Percentiles rank a stretch among this genome's conserved stretches.
Evolutionary conservation across 345 rosid species (phyloP).

Genomic region (Linum trigynum): DNA sequence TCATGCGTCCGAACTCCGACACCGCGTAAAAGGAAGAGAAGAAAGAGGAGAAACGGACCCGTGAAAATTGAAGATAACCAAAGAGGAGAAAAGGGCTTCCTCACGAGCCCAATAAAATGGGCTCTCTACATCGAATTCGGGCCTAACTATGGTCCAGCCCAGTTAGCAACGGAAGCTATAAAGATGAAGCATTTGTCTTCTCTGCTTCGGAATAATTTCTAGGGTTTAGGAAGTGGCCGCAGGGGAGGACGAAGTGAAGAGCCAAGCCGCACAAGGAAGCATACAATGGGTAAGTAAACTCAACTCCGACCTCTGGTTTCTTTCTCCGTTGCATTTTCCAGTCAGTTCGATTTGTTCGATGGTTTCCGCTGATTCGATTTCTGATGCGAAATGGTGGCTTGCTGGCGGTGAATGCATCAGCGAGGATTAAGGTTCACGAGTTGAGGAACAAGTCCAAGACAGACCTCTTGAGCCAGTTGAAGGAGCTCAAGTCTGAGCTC

Average conservation of each 20-base stretch:
- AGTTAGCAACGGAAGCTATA: not conserved
- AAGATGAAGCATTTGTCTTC: not conserved
- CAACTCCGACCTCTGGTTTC: not conserved
- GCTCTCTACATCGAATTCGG: not conserved
- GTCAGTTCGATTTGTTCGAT: no score
- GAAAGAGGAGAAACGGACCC: no score
- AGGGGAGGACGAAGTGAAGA: not conserved
- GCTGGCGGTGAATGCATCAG: not conserved
- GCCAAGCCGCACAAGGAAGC: not conserved
- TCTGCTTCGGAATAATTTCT: not conserved
- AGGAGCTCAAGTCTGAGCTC: constrained; percentile 9
- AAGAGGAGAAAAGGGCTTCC: not conserved
- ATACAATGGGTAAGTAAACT: not conserved
- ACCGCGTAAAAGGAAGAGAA: no score
- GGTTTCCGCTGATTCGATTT: not conserved
- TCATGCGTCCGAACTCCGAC: not conserved
- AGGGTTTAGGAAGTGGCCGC: not conserved
- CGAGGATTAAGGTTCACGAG: constrained; percentile 10
- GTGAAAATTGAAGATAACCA: no score
- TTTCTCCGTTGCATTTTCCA: not conserved
- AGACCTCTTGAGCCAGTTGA: constrained; percentile 6
- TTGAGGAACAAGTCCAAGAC: constrained; percentile 8
- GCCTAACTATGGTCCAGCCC: not conserved
- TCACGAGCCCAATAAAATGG: not conserved
- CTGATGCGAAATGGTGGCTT: not conserved